Percentiles rank a stretch among this genome's conserved stretches.
Evolutionary conservation across 2,329 filamentous ascomycete species (phyloP).

Genomic region (Penicillium sp.): DNA sequence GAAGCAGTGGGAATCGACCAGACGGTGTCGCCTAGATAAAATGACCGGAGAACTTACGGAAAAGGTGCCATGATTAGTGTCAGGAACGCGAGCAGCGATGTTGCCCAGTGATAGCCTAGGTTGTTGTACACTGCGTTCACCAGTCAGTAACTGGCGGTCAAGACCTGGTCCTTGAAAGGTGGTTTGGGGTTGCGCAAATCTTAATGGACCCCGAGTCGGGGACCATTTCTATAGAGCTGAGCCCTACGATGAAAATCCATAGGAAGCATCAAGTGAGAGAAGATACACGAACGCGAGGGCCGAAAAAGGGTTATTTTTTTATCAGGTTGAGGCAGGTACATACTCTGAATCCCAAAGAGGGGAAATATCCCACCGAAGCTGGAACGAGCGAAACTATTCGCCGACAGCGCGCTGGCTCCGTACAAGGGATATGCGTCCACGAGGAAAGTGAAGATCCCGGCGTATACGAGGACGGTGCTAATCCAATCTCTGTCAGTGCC

Average conservation of each 20-base stretch:
- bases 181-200: constrained; percentile 14
- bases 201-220: constrained; percentile 10
- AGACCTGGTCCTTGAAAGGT: not conserved
- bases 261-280: not conserved
- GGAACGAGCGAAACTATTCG: constrained; percentile 80
- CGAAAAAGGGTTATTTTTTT: not conserved
- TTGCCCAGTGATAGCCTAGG: constrained; percentile 53
- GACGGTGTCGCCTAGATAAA: constrained; percentile 8
- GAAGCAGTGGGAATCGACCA: constrained; percentile 2
- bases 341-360: constrained; percentile 68
- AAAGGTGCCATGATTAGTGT: constrained; percentile 52
- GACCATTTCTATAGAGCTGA: constrained; percentile 11
- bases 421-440: constrained; percentile 63
- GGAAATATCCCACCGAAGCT: constrained; percentile 80
- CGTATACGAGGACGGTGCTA: constrained; percentile 78
- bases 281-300: constrained; percentile 10
- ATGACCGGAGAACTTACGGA: constrained; percentile 42
- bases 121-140: constrained; percentile 49
- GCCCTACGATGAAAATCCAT: not conserved
- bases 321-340: constrained; percentile 25
- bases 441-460: constrained; percentile 85
- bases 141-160: constrained; percentile 30
- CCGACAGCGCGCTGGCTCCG: constrained; percentile 70
- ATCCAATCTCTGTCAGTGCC: constrained; percentile 20
- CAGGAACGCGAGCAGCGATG: constrained; percentile 49